These are phyloP conservation scores for Nitzschia inconspicua DNA, from an alignment of 108 stramenopile species.

Conservation along the genomic window DNA sequence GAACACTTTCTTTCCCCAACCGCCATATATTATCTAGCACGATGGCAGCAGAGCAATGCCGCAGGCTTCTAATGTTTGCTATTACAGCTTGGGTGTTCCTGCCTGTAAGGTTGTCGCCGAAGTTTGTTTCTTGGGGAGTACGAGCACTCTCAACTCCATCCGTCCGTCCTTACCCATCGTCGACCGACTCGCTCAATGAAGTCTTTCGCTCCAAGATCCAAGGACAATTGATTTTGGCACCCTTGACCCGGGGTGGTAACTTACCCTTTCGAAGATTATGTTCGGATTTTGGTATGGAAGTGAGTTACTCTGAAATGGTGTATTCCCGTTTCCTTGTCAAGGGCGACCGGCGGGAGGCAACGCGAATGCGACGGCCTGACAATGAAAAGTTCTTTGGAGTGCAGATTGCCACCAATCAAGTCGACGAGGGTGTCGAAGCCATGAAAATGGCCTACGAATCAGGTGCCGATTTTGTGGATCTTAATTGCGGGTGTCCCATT, in stretches of 20 bases:
- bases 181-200: too few species aligned
- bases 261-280: constrained; percentile 43
- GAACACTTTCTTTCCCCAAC: too few species aligned
- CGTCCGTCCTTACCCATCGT: too few species aligned
- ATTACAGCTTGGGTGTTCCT: too few species aligned
- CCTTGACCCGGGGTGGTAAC: constrained; percentile 37
- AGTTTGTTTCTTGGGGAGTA: too few species aligned
- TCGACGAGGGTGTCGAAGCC: constrained; percentile 30
- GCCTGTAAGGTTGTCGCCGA: too few species aligned
- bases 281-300: constrained; percentile 38
- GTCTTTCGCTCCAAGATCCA: too few species aligned
- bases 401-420: constrained; percentile 41
- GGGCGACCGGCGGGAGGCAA: constrained; percentile 29
- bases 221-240: constrained; percentile 38
- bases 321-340: constrained; percentile 29
- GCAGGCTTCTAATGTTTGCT: too few species aligned
- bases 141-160: too few species aligned
- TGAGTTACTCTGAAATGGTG: constrained; percentile 39
- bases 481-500: constrained; percentile 56
- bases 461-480: constrained; percentile 34
- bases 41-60: too few species aligned
- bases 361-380: constrained; percentile 23
- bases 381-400: constrained; percentile 35
- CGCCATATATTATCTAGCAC: too few species aligned
- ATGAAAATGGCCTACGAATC: constrained; percentile 11